Base-by-base conservation (phyloP, 495 filamentous ascomycete genomes). In the Daldinia bambusicola region DNA sequence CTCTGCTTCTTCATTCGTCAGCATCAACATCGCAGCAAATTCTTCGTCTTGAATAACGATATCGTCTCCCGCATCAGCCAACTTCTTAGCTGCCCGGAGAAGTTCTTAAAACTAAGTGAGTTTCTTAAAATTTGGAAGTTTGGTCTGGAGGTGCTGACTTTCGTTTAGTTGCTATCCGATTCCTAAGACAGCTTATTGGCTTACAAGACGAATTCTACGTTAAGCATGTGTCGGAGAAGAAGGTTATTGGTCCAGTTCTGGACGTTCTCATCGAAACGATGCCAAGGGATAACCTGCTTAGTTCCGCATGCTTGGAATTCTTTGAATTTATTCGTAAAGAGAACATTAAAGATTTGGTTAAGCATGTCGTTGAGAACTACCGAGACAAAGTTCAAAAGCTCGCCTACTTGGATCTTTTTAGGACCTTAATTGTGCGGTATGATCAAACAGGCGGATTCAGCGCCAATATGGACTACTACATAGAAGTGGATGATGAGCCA, bases 241-340 rank as follows among this genome's bases (percentile, higher is more conserved):
- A 88, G 67, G 90, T 95, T 1, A 92, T 98, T 69, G 93, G 90
- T 14, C 90, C 94, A 1, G 95, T 98, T 60, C 86, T 99, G 30
- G 89, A 96, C 70, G 90, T 98, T 32, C 88, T 99, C 10, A 87
- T 91, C 67, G 89, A 93, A 72, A 97, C 95, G 2, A 94, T 98
- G 89, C 93, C 93, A 1, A 89, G 93, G n/a, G 94, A 99, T 78
- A 99, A 98, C 75, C 85, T 98, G 3, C 87, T 99, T 36, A 95
- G 95, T 75, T 97, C 94, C 13, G 95, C 94, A n/a, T 97, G 93
- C 79, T 84, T 98, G 13, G 95, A 99, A 75, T 87, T 99, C 37
- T 99, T 99, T 69, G 93, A 94, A 71, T 93, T 91, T 71, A 93
- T 99, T 71, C 93, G 90, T 76, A 89, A 89, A 74, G 93, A 97